These are phyloP conservation scores for Solanum lycopersicoides DNA, from an alignment of 257 asterid genomes.

Conservation along the genomic window DNA sequence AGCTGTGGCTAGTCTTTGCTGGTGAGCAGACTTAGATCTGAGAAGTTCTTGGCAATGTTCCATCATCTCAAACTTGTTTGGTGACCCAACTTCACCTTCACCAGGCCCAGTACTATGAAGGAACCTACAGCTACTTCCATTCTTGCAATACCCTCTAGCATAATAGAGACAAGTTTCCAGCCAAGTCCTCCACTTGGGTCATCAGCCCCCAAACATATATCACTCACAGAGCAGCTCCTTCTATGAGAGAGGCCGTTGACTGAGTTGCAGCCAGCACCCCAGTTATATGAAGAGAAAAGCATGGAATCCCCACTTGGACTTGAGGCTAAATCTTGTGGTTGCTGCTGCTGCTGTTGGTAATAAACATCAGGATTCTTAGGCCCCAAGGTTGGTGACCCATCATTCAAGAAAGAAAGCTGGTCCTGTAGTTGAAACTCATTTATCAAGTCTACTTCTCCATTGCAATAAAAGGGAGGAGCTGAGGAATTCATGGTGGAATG, in stretches of 20 bases:
- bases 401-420: conserved; percentile 61
- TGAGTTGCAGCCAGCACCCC: conserved; percentile 22
- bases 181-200: conserved; percentile 41
- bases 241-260: conserved; percentile 30
- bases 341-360: conserved; percentile 14
- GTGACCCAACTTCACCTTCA: conserved; percentile 31
- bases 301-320: conserved; percentile 25
- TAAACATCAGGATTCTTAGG: conserved; percentile 30
- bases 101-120: conserved; percentile 37
- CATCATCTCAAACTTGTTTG: conserved; percentile 41
- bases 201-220: conserved; percentile 31
- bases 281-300: conserved; percentile 14
- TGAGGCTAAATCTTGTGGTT: conserved; percentile 19
- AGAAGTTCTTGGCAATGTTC: conserved; percentile 50
- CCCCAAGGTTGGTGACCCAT: conserved; percentile 25
- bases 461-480: conserved; percentile 35
- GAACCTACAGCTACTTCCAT: conserved; percentile 55
- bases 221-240: conserved; percentile 58
- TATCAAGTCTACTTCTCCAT: conserved; percentile 44
- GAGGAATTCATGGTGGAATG: conserved; percentile 41
- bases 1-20: conserved; percentile 18
- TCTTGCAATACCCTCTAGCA: conserved; percentile 68
- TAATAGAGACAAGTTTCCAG: conserved; percentile 64
- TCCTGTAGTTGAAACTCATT: conserved; percentile 69
- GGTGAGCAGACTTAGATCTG: conserved; percentile 43